phyloP scores from a whole-genome alignment of 495 filamentous ascomycete genomes.

The Aspergillus carlsbadensis region DNA sequence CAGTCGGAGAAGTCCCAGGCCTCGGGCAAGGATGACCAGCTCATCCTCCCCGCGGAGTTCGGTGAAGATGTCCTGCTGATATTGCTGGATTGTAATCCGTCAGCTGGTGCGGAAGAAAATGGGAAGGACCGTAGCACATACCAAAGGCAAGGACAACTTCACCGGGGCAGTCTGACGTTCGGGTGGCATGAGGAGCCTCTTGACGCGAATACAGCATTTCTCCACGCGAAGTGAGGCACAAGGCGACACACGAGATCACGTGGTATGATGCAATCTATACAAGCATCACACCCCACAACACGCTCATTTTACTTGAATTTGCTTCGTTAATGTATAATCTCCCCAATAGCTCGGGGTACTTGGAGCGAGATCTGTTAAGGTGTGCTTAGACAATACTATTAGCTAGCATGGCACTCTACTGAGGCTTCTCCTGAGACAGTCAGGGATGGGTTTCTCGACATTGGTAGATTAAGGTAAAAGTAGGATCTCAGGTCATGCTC shows the following conservation, averaged over 20 bases:
- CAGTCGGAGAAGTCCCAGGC: constrained; percentile 84
- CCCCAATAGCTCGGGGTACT: no score
- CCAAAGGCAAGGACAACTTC: constrained; percentile 90
- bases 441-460: no score
- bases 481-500: no score
- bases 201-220: constrained; percentile 24
- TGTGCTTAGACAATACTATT: no score
- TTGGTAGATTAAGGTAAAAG: no score
- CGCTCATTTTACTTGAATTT: no score
- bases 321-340: no score
- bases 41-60: constrained; percentile 90
- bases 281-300: not conserved
- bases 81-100: constrained; percentile 51
- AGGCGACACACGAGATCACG: constrained; percentile 31
- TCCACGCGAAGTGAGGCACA: constrained; percentile 17
- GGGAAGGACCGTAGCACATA: constrained; percentile 35
- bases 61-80: constrained; percentile 89
- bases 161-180: constrained; percentile 65
- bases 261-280: constrained; percentile 36
- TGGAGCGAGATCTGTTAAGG: no score
- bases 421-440: no score
- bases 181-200: constrained; percentile 52
- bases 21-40: constrained; percentile 85
- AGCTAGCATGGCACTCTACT: no score
- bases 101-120: not conserved